Evolutionary conservation across 225 moss, liverwort and hornwort genomes (phyloP), one percentile per base, ranked within the genome.

Genomic region (Marchantia paleacea): DNA sequence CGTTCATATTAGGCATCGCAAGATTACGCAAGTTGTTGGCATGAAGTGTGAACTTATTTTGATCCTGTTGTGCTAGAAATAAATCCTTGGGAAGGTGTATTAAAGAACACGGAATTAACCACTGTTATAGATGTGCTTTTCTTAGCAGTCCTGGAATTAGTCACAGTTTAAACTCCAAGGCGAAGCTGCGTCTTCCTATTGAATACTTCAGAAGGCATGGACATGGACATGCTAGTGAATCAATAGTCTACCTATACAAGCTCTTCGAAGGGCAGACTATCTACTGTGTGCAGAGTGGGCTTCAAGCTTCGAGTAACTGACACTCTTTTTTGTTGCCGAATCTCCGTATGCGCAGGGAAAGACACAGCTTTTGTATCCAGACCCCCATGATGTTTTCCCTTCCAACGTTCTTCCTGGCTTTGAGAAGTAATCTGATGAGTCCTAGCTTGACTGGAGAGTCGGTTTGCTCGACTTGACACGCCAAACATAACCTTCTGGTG

Each of bases 321-420:
- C 48, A 8, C 4, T 7, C 8, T 39, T 70, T 39, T 70, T 13
- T 70, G 48, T 47, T 70, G 15, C 20, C 19, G 48, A 70, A 48
- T 20, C 13, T 70, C 19, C 55, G 39, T 52, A 54, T 62, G 28
- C 22, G 79, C 87, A 90, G 90, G 90, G 90, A 6, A 90, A 90
- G 81, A 90, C 90, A 25, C 90, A 90, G 79, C 77, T 89, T 76
- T 77, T 85, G 78, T 86, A 89, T 68, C 87, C 91, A 24, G 89
- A 86, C 73, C 90, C 86, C 20, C 90, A 91, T 80, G 86, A 91
- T 71, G 91, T 91, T 63, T 91, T 91, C 55, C 91, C 91, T 20
- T 55, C 84, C 72, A 74, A 84, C 68, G 83, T 91, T 14, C 54
- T 91, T 64, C 89, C 91, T 52, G 86, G 84, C 60, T 79, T 72